Base-by-base conservation (phyloP, 495 filamentous ascomycete genomes). In the Astrocystis sublimbata region DNA sequence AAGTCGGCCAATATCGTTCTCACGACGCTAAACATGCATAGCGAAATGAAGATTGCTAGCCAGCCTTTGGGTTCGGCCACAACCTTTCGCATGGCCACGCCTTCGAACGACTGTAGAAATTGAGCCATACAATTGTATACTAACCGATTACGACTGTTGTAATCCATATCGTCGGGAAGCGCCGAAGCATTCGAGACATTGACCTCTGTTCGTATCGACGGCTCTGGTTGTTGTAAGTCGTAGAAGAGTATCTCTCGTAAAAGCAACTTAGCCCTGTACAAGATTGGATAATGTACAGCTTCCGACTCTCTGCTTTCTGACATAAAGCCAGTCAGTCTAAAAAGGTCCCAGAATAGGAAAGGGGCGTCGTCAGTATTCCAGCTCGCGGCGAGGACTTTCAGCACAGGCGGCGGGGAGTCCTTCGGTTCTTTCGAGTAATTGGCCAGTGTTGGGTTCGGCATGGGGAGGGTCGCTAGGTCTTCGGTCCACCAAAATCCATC, bases 401-500 rank as follows among this genome's bases (percentile, higher is more conserved):
- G 67, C 9, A 77, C 68, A 0, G 79, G 79, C 2, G 79, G 77
- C 12, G 79, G 70, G 36, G 73, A 72, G 17, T 75, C 76, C 31
- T 71, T 66, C 3, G 74, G 60, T 24, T 79, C 77, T 50, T 69
- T 75, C 24, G 70, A 73, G 64, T 75, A 80, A 13, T 70, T 72
- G 8, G 77, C 73, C 12, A 74, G 62, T 6, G 75, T 71, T 5
- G 76, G 78, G 60, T 78, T 81, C 4, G 71, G 62, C 45, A 72
- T 76, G n/a, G 78, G 77, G 10, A 78, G 60, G 51, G 66, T 77
- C 23, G 78, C 75, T 8, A 79, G 69, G 57, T 81, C 79, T 47
- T 81, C 79, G 17, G 79, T 80, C 78, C 78, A 82, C 78, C 78
- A 82, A 46, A 82, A 82, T 0, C 76, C 76, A 42, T 82, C 79